Base-by-base conservation (phyloP, 2,329 filamentous ascomycete species). In the Chaetomiaceae sp. region DNA sequence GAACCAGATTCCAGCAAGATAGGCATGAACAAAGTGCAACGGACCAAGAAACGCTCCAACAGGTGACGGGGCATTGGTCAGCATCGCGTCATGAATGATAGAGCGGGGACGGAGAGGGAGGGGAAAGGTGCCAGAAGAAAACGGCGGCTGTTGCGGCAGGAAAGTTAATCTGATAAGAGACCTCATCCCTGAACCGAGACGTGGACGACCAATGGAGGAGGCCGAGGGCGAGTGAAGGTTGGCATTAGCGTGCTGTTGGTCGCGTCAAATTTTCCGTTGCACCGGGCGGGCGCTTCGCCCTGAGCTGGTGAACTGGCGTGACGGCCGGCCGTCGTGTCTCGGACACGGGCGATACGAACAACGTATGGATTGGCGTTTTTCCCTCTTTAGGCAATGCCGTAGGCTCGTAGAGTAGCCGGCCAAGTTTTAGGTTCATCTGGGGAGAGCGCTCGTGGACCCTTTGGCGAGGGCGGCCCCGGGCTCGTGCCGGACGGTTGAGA, bases 61-160 rank as follows among this genome's bases (percentile, higher is more conserved):
- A 7, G 14, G 11, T 11, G 15, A 26, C 17, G 26, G 41, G 24
- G 5, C n/a, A 24, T 48, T 36, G 36, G 46, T 34, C 41, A 41
- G 37, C 19, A 35, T 45, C 33, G 42, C 41, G 24, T 36, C 29
- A 44, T 43, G 39, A n/a, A n/a, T n/a, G n/a, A n/a, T 24, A 9
- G 22, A 24, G 30, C n/a, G 12, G 18, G 14, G 27, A n/a, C 22
- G 32, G 42, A 32, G 26, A 18, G 35, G 24, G 35, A 20, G 26
- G 29, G 29, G 29, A 30, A 17, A 7, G 18, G 19, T 15, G 12
- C 22, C 5, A 33, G 20, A 19, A 9, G 32, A n/a, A 19, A 7
- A 10, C 9, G 20, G 45, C 45, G 45, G 45, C 29, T 43, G 45
- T 27, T 48, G 45, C 45, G 45, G 39, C 29, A 47, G 17, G 20